These are phyloP conservation scores for Meyerozyma carpophila DNA, from an alignment of 1,139 yeast species.

Conservation along the genomic window DNA sequence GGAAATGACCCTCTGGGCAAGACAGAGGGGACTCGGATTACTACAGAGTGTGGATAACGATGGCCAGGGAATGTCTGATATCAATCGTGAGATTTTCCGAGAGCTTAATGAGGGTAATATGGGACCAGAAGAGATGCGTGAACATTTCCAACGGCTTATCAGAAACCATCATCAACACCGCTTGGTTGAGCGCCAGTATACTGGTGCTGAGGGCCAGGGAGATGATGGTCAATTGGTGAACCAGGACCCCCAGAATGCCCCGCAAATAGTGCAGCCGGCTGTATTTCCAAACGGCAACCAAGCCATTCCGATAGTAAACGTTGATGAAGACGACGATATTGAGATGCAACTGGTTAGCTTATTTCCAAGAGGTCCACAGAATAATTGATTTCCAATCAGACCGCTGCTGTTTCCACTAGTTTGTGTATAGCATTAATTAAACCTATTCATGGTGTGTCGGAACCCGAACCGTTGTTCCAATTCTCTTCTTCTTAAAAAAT, in stretches of 20 bases:
- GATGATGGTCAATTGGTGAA: background rate
- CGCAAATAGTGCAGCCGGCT: constrained; percentile 40
- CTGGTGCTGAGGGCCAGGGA: background rate
- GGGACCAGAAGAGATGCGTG: constrained; percentile 36
- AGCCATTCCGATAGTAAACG: constrained; percentile 21
- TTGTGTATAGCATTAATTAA: background rate
- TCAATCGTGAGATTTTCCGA: constrained; percentile 31
- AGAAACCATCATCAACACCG: constrained; percentile 26
- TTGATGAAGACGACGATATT: constrained; percentile 27
- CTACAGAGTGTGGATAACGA: constrained; percentile 9
- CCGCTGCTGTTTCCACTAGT: background rate
- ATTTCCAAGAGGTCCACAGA: constrained; percentile 20
- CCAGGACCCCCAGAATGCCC: constrained; percentile 26
- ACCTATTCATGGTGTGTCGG: background rate
- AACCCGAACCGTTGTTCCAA: background rate
- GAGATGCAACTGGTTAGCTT: constrained; percentile 33
- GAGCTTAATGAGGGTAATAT: constrained; percentile 31
- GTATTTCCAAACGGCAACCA: constrained; percentile 32
- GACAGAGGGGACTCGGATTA: constrained; percentile 31
- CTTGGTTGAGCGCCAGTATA: constrained; percentile 11
- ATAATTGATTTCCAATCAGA: background rate
- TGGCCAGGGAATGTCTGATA: constrained; percentile 23
- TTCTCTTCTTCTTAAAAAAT: background rate
- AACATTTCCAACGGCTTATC: constrained; percentile 31
- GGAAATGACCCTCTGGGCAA: constrained; percentile 28